These are phyloP conservation scores for Galeopsis tetrahit DNA, from an alignment of 257 asterid species.

Conservation along the genomic window DNA sequence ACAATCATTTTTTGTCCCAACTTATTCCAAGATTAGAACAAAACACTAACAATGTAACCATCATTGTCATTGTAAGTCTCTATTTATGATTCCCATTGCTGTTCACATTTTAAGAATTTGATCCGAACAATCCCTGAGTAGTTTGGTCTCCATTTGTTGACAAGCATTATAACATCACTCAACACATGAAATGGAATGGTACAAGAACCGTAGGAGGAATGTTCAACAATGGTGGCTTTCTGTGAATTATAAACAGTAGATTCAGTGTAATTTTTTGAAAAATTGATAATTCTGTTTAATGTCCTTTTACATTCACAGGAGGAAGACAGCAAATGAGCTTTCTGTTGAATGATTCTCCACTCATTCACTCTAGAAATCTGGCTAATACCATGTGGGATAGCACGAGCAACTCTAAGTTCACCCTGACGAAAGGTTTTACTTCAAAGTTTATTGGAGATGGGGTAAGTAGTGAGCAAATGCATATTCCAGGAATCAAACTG, in stretches of 20 bases:
- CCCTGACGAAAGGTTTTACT: conserved; percentile 56
- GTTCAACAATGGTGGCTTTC: conserved; percentile 2
- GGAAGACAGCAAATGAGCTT: conserved; percentile 63
- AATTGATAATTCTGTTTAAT: conserved; percentile 19
- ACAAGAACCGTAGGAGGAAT: not conserved
- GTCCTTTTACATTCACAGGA: conserved; percentile 44
- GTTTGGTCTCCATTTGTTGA: not conserved
- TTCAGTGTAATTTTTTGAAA: not conserved
- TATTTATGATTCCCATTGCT: too few relatives aligned
- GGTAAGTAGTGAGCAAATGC: conserved; percentile 46
- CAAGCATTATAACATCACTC: not conserved
- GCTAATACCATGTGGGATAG: conserved; percentile 53
- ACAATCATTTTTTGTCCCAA: too few relatives aligned
- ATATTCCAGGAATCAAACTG: conserved; percentile 44
- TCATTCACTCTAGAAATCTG: conserved; percentile 41
- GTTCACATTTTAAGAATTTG: too few relatives aligned
- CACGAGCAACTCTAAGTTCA: conserved; percentile 61
- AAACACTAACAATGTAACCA: too few relatives aligned
- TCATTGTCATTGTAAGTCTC: too few relatives aligned
- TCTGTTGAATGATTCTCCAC: conserved; percentile 52
- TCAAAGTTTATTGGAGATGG: conserved; percentile 49
- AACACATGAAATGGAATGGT: not conserved
- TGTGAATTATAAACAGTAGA: not conserved
- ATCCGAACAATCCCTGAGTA: not conserved
- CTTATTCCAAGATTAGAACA: too few relatives aligned